These are phyloP conservation scores for Pyrus pyrifolia DNA, from an alignment of 306 rosid species.

Conservation along the genomic window DNA sequence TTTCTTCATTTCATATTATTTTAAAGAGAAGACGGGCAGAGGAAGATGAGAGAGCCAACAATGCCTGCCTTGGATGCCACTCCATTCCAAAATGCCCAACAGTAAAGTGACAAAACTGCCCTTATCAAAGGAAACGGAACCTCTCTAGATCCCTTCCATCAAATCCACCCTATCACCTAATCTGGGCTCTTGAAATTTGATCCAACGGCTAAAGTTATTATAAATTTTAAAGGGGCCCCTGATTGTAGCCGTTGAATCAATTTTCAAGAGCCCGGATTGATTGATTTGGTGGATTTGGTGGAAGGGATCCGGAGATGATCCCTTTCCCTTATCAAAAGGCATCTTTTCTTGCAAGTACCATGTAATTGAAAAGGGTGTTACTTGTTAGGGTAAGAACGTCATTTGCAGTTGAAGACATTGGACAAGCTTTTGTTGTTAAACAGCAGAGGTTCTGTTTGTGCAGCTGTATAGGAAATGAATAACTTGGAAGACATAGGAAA, in stretches of 20 bases:
- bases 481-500: neutral
- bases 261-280: too few species aligned
- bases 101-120: neutral
- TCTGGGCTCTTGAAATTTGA: too few species aligned
- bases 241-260: too few species aligned
- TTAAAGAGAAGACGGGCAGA: neutral
- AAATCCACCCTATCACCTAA: too few species aligned
- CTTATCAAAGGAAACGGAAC: neutral
- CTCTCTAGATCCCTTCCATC: too few species aligned
- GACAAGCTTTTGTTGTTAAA: neutral
- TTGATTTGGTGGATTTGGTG: too few species aligned
- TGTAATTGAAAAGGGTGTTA: neutral
- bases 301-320: too few species aligned
- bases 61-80: slow-evolving; percentile 17
- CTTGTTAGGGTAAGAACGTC: neutral
- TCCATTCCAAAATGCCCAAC: slow-evolving; percentile 15
- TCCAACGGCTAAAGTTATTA: too few species aligned
- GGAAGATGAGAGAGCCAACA: neutral
- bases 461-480: neutral
- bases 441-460: neutral
- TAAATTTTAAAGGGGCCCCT: too few species aligned
- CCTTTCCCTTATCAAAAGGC: neutral
- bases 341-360: neutral
- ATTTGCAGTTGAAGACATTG: neutral
- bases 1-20: neutral